These are phyloP conservation scores for Nicotiana attenuata DNA, from an alignment of 257 asterid genomes.

Conservation along the genomic window DNA sequence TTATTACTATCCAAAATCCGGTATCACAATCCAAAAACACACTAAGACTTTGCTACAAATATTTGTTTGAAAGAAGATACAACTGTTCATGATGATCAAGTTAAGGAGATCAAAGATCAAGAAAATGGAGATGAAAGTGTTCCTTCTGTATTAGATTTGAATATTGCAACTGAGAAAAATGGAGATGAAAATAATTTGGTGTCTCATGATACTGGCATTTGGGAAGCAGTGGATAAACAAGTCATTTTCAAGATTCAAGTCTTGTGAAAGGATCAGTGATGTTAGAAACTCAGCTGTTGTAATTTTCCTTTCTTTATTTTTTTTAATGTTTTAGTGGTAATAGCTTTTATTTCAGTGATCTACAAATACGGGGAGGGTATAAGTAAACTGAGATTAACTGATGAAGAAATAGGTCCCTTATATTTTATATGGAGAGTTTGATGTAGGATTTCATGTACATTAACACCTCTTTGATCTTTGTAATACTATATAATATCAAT, in stretches of 20 bases:
- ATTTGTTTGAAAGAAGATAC: no score
- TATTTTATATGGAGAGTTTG: conserved; percentile 8
- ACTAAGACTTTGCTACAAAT: no score
- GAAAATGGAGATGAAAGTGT: conserved; percentile 16
- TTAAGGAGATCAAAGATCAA: conserved; percentile 8
- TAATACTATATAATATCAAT: conserved; percentile 3
- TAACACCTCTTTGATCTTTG: conserved; percentile 18
- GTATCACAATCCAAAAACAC: no score
- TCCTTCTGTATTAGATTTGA: conserved; percentile 51
- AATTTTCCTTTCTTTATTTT: not conserved
- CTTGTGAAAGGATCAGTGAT: conserved; percentile 25
- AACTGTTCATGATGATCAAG: not conserved
- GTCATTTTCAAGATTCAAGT: conserved; percentile 49
- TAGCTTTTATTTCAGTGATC: not conserved
- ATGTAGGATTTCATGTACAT: conserved; percentile 15
- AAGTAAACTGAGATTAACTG: conserved; percentile 13
- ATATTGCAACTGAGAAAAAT: conserved; percentile 41
- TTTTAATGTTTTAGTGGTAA: not conserved
- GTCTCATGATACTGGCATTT: conserved; percentile 23
- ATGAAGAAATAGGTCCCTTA: conserved; percentile 11
- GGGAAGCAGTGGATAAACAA: conserved; percentile 53
- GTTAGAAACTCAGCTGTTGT: not conserved
- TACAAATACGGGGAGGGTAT: conserved; percentile 16
- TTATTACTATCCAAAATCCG: no score
- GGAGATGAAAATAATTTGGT: conserved; percentile 24